phyloP scores from a whole-genome alignment of 176 grass and related monocot species.

The Rhynchospora pubera region DNA sequence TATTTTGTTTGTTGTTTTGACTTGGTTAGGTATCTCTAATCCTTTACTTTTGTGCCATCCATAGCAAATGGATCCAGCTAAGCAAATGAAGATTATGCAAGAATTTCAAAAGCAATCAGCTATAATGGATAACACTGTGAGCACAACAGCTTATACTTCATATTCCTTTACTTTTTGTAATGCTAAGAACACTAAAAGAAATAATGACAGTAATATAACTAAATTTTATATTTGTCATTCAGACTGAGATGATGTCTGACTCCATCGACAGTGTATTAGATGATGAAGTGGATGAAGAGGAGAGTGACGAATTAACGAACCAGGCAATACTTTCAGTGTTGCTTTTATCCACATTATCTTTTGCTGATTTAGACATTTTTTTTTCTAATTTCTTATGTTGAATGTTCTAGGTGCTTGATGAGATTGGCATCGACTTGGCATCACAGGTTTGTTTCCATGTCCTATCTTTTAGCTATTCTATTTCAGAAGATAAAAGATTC shows the following conservation, averaged over 20 bases:
- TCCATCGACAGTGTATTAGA: constrained; percentile 70
- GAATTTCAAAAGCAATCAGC: constrained; percentile 96
- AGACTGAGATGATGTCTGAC: constrained; percentile 97
- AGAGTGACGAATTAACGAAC: constrained; percentile 81
- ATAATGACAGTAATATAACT: background rate
- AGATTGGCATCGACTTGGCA: constrained; percentile 91
- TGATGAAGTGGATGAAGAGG: constrained; percentile 81
- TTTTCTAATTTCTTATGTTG: constrained; percentile 24
- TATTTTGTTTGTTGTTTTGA: background rate
- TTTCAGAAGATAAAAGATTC: constrained; percentile 4
- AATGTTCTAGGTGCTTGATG: constrained; percentile 80
- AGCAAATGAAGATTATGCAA: constrained; percentile 91
- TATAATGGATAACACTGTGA: constrained; percentile 84
- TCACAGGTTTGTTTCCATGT: constrained; percentile 61
- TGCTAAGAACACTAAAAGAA: background rate
- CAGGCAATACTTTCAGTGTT: constrained; percentile 43
- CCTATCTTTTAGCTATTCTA: background rate
- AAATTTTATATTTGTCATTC: constrained; percentile 19
- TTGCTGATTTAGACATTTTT: background rate
- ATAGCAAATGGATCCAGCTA: constrained; percentile 92
- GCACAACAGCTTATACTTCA: background rate
- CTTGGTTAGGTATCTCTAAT: background rate
- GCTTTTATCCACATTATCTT: constrained; percentile 21
- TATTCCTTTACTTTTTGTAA: background rate
- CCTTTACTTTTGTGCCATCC: constrained; percentile 14